A percentile compares a stretch with the other conserved stretches of the same genome.
Conservation (phyloP, 2,329 filamentous ascomycete genomes). For the Botryotinia convoluta region DNA sequence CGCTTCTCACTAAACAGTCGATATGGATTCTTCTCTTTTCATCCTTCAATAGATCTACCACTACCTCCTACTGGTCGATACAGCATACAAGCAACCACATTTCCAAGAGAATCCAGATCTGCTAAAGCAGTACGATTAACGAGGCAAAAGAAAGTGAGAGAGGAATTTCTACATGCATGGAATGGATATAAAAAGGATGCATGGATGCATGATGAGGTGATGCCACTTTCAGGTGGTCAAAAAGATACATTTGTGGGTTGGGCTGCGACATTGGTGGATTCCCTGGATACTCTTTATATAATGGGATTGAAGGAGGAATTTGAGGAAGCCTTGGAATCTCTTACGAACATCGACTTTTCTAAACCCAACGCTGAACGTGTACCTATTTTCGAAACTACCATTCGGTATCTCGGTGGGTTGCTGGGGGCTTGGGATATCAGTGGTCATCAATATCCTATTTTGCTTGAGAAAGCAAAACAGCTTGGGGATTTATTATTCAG, state of each 20-base stretch:
- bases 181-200: constrained; percentile 73
- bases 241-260: constrained; percentile 84
- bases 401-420: constrained; percentile 30
- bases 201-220: constrained; percentile 81
- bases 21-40: neutral
- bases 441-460: constrained; percentile 55
- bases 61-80: neutral
- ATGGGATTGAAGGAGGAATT: constrained; percentile 76
- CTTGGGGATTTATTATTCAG: constrained; percentile 71
- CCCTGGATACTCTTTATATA: constrained; percentile 79
- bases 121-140: neutral
- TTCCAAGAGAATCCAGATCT: constrained; percentile 9
- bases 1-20: neutral
- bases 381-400: constrained; percentile 30
- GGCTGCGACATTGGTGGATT: constrained; percentile 81
- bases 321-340: constrained; percentile 65
- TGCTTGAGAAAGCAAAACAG: constrained; percentile 63
- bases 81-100: constrained; percentile 11
- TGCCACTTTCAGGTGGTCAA: constrained; percentile 62
- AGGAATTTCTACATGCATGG: constrained; percentile 50
- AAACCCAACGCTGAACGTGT: constrained; percentile 22
- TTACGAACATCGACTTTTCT: constrained; percentile 41
- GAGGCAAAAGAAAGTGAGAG: constrained; percentile 20
- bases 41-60: neutral
- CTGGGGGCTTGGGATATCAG: constrained; percentile 49